Base-by-base conservation (phyloP, 768 basidiomycete species). In the Suillus weaverae region DNA sequence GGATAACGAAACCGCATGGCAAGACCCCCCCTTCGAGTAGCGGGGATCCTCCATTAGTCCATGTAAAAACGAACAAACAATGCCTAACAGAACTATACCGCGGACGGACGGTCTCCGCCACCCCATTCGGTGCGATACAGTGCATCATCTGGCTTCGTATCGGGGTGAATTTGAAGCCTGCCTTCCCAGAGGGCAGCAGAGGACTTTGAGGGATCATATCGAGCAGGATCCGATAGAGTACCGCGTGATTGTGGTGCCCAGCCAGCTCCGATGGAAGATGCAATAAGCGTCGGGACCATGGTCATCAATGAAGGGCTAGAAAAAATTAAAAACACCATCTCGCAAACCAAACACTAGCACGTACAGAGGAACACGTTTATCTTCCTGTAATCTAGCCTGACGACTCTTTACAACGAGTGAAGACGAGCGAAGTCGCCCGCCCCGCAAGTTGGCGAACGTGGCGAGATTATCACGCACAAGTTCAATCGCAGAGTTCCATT, bases 131-230 rank as follows among this genome's bases (percentile, higher is more conserved):
- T 67, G 51, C 65, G 67, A 66, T 76, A 78, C 32, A 79, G 76
- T 3, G 80, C 81, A 70, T 96, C 93, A 65, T 91, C 86, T 38
- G 76, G 80, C 54, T 85, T 81, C 3, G 94, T 96, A 43, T 92
- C 92, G 0, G 95, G 95, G 72, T 97, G 95, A 7, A 97, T 80
- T 74, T 94, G 93, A 18, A 95, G 81, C 76, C 86, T 91, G 67
- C 94, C 94, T 74, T 91, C 87, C 88, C 88, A 93, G 8, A 95
- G 81, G 2, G 91, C 92, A 11, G 92, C 89, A 36, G 92, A 89
- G 11, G 92, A 90, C 73, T 83, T 84, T 38, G 93, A 92, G 18
- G 94, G 92, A 74, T 94, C 90, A 64, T 82, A 79, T 60, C 86
- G 82, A 33, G 91, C 86, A 38, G 92, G 93, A 75, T 95, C 89